These are phyloP conservation scores for Pisolithus sp. DNA, from an alignment of 768 basidiomycete species.

Conservation along the genomic window DNA sequence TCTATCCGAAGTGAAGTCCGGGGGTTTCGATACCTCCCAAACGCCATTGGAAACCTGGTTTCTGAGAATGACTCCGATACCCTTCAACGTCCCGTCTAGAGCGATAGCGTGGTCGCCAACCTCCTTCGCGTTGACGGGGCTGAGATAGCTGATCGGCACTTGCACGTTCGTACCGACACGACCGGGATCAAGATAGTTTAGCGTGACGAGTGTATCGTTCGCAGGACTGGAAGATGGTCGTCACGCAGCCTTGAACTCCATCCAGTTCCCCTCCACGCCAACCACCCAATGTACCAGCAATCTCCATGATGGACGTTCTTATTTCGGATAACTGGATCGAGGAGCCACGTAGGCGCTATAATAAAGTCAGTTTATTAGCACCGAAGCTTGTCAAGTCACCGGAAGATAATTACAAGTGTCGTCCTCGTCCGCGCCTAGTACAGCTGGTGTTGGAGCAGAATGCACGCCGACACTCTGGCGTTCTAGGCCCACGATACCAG, in stretches of 20 bases:
- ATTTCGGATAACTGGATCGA: constrained; percentile 20
- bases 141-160: constrained; percentile 36
- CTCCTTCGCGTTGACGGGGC: constrained; percentile 32
- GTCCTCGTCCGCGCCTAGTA: constrained; percentile 23
- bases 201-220: constrained; percentile 22
- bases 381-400: constrained; percentile 16
- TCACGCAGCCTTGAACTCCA: constrained; percentile 23
- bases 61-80: constrained; percentile 39
- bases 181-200: constrained; percentile 26
- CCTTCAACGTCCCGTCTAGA: constrained; percentile 38
- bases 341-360: constrained; percentile 21
- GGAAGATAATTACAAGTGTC: constrained; percentile 19
- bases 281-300: constrained; percentile 16
- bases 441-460: constrained; percentile 28
- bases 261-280: constrained; percentile 27
- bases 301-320: constrained; percentile 27
- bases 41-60: constrained; percentile 27
- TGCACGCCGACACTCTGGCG: constrained; percentile 11
- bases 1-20: constrained; percentile 3
- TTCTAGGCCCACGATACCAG: constrained; percentile 19
- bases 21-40: constrained; percentile 20
- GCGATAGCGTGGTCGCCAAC: constrained; percentile 46
- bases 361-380: constrained; percentile 3
- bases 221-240: constrained; percentile 19
- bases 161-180: constrained; percentile 30